Conservation (phyloP, 169 alveolate species). For the Miamiensis avidus region DNA sequence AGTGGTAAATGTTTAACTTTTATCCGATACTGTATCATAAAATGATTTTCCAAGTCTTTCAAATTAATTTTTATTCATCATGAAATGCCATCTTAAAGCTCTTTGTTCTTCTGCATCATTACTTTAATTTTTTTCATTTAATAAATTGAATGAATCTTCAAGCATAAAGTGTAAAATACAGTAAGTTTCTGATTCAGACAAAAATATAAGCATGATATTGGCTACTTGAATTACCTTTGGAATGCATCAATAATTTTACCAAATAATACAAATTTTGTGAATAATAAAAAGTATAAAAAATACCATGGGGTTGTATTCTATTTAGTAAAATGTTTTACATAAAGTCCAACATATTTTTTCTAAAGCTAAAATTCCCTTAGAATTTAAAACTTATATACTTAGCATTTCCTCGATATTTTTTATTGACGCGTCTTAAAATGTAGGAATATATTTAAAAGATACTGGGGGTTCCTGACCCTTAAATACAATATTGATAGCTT, state of each 20-base stretch:
- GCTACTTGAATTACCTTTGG: constrained; percentile 29
- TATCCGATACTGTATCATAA: constrained; percentile 37
- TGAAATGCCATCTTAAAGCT: constrained; percentile 48
- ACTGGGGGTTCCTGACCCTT: constrained; percentile 21
- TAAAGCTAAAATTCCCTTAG: neutral
- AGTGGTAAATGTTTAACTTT: constrained; percentile 31
- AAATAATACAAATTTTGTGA: too few relatives aligned
- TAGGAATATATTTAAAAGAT: constrained; percentile 31
- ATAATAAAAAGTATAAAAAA: neutral
- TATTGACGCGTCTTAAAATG: neutral
- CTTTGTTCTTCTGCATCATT: constrained; percentile 9
- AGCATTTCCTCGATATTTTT: neutral
- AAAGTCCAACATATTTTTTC: neutral
- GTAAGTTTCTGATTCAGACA: constrained; percentile 40
- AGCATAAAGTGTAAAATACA: constrained; percentile 41
- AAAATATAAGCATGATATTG: constrained; percentile 14
- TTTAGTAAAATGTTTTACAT: neutral
- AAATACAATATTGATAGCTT: constrained; percentile 27
- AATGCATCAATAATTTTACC: too few relatives aligned
- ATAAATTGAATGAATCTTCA: constrained; percentile 33
- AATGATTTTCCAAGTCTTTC: constrained; percentile 35
- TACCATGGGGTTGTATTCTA: constrained; percentile 50
- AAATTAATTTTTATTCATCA: constrained; percentile 38
- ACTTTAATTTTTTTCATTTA: neutral
- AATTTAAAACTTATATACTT: too few relatives aligned